Evolutionary conservation across 1,284 basidiomycete species (phyloP), one percentile per base, ranked within the genome.

Genomic region (Irpex rosettiformis): DNA sequence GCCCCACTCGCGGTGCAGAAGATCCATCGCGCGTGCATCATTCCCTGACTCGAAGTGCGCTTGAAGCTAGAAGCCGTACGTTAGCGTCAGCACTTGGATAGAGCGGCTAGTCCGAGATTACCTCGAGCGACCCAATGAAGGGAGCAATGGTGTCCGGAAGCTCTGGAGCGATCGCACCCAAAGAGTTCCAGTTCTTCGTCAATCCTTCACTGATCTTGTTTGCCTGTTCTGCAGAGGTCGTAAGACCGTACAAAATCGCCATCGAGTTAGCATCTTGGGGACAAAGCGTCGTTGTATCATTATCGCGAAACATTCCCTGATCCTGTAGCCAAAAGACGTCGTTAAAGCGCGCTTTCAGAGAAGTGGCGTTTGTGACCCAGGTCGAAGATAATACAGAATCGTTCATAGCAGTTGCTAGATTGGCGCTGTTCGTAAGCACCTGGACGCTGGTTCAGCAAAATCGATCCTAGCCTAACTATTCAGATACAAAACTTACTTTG

Each of bases 221-320:
- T 3, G 76, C 76, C 61, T 81, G 79, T 8, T 72, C 71, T 1
- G 62, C 54, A 3, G 73, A 72, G 5, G 69, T 73, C 1, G 80
- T 82, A 6, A 81, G 65, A 62, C 79, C 79, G 69, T 77, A 82
- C n/a, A 81, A 60, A 2, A 82, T 70, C 1, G 80, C 79, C 57
- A 81, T 72, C 3, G 79, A 76, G 64, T 82, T 82, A 4, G 77
- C 80, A 60, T 82, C 80, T 61, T 82, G 79, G 1, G 80, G 80
- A 45, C 73, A 72, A 13, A 82, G 69, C 18, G 73, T 73, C 16
- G 75, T 76, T 40, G 71, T 72, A 10, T 65, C 64, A 63, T 80
- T 81, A 65, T 82, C 80, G 16, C 74, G 71, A 64, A 77, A 82
- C 74, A 81, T 67, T 3, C 79, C 79, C 18, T 66, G 72, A 10